A percentile compares a stretch with the other conserved stretches of the same genome.
phyloP scores from a whole-genome alignment of 2,329 filamentous ascomycete genomes.

The Rhinocladiella mackenziei region DNA sequence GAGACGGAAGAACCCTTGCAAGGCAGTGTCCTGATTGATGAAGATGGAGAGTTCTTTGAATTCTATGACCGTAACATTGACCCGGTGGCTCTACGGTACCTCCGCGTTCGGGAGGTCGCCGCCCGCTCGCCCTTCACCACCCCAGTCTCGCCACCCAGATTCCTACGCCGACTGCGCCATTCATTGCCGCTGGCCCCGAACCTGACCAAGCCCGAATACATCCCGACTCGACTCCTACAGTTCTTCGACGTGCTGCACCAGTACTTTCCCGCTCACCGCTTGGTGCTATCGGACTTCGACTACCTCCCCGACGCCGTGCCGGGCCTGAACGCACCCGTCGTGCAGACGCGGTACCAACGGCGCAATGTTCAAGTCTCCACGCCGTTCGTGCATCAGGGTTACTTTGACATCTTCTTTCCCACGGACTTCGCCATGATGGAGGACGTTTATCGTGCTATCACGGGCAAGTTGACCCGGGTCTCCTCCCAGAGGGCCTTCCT shows the following conservation, averaged over 20 bases:
- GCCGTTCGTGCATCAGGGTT: constrained; percentile 92
- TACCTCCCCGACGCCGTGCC: constrained; percentile 74
- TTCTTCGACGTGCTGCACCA: constrained; percentile 89
- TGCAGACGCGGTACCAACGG: constrained; percentile 87
- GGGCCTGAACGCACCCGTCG: constrained; percentile 87
- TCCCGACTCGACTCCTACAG: constrained; percentile 90
- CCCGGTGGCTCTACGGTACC: constrained; percentile 73
- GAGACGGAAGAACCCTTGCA: constrained; percentile 78
- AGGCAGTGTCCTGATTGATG: constrained; percentile 81
- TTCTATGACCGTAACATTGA: constrained; percentile 82
- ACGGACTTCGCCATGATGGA: constrained; percentile 91
- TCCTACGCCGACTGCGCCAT: constrained; percentile 60
- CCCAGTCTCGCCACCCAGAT: constrained; percentile 46
- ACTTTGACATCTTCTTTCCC: constrained; percentile 98
- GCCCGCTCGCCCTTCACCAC: constrained; percentile 42
- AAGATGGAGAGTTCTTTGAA: constrained; percentile 84
- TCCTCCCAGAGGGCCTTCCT: constrained; percentile 88
- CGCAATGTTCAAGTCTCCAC: constrained; percentile 85
- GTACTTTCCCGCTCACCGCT: constrained; percentile 84
- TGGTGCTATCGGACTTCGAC: constrained; percentile 89
- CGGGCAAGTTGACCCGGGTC: constrained; percentile 83
- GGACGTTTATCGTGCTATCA: constrained; percentile 86
- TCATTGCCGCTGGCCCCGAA: constrained; percentile 69
- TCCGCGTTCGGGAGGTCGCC: constrained; percentile 78
- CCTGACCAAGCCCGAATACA: constrained; percentile 80